Percentiles rank a stretch among this genome's conserved stretches.
These are phyloP conservation scores for Escovopsis weberi DNA, from an alignment of 2,329 filamentous ascomycete genomes.

Conservation along the genomic window DNA sequence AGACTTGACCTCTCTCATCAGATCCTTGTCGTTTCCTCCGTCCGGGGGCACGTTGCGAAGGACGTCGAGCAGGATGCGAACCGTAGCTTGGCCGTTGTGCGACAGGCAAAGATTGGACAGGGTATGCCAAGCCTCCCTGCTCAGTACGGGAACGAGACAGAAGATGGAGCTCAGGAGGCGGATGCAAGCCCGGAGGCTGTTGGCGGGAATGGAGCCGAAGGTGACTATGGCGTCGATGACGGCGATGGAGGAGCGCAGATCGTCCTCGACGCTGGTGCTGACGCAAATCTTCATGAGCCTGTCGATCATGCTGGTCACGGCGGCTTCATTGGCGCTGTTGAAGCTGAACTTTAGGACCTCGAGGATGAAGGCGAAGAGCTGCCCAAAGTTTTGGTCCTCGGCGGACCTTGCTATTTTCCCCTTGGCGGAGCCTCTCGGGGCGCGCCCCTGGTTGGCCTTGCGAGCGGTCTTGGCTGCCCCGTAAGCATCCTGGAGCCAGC, in stretches of 20 bases:
- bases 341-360: slow-evolving; percentile 66
- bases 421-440: slow-evolving; percentile 23
- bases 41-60: slow-evolving; percentile 34
- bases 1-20: slow-evolving; percentile 43
- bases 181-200: slow-evolving; percentile 49
- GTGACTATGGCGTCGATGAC: slow-evolving; percentile 59
- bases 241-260: slow-evolving; percentile 51
- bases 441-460: slow-evolving; percentile 26
- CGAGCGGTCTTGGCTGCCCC: slow-evolving; percentile 36
- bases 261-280: slow-evolving; percentile 47
- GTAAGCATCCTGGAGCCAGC: slow-evolving; percentile 45
- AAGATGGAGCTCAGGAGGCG: slow-evolving; percentile 60
- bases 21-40: slow-evolving; percentile 34
- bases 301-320: slow-evolving; percentile 46
- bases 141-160: slow-evolving; percentile 44
- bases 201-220: slow-evolving; percentile 52
- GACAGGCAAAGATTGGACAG: slow-evolving; percentile 58
- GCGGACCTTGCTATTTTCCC: slow-evolving; percentile 22
- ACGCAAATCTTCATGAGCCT: slow-evolving; percentile 52
- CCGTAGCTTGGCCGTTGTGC: slow-evolving; percentile 55
- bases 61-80: slow-evolving; percentile 50
- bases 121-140: slow-evolving; percentile 54
- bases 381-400: slow-evolving; percentile 47
- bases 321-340: slow-evolving; percentile 48
- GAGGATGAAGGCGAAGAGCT: slow-evolving; percentile 49